A percentile compares a stretch with the other conserved stretches of the same genome.
Conservation (phyloP, 2,329 filamentous ascomycete species). For the Aspergillus latus region DNA sequence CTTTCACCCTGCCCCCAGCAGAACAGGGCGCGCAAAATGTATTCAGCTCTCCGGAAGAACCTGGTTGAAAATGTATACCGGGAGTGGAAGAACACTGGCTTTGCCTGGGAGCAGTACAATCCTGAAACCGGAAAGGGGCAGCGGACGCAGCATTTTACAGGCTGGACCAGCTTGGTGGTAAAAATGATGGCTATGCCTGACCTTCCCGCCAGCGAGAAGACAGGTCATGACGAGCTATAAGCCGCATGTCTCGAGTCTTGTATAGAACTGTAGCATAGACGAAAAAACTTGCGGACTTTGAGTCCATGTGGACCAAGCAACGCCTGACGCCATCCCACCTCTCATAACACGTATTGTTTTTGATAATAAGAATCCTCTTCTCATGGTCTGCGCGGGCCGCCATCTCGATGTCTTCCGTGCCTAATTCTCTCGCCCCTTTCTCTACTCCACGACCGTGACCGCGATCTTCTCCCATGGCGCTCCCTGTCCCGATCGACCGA, state of each 20-base stretch:
- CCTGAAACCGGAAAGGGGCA: conserved; percentile 91
- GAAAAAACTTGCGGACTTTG: conserved; percentile 7
- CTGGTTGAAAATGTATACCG: conserved; percentile 85
- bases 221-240: conserved; percentile 52
- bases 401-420: conserved; percentile 26
- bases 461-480: conserved; percentile 25
- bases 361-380: conserved; percentile 27
- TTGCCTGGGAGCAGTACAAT: conserved; percentile 98
- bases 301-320: conserved; percentile 17
- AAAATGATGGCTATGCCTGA: conserved; percentile 97
- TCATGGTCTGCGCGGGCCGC: conserved; percentile 27
- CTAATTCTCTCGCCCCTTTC: conserved; percentile 28
- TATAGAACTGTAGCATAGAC: conserved; percentile 17
- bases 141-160: conserved; percentile 95
- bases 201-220: conserved; percentile 39
- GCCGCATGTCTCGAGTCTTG: conserved; percentile 7
- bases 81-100: conserved; percentile 86
- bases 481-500: conserved; percentile 23
- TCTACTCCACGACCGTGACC: conserved; percentile 32
- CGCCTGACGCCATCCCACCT: conserved; percentile 15
- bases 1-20: conserved; percentile 69
- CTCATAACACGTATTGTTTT: conserved; percentile 21
- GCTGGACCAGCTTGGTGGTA: conserved; percentile 97
- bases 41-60: conserved; percentile 74
- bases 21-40: conserved; percentile 68